phyloP scores from a whole-genome alignment of 192 early-diverging fungal genomes.

The Mycoemilia scoparia region DNA sequence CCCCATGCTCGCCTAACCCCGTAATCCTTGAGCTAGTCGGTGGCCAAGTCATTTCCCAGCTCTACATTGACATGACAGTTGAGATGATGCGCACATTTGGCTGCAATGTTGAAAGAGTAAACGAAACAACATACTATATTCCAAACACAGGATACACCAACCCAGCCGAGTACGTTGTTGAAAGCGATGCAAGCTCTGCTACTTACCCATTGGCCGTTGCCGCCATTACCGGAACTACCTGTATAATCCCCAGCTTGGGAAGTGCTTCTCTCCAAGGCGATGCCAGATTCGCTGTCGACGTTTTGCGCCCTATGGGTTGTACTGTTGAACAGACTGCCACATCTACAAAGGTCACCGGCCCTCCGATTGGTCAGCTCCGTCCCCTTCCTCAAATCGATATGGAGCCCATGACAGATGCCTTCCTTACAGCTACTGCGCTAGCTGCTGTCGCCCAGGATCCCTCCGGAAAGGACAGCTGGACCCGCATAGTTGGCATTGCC shows the following conservation, averaged over 20 bases:
- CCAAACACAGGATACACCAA: conserved; percentile 61
- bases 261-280: conserved; percentile 84
- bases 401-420: conserved; percentile 99
- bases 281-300: conserved; percentile 74
- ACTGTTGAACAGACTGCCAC: conserved; percentile 72
- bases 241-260: conserved; percentile 87
- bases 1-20: conserved; percentile 68
- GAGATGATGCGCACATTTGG: conserved; percentile 97
- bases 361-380: conserved; percentile 42
- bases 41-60: conserved; percentile 88
- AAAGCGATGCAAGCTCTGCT: conserved; percentile 91
- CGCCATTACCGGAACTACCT: conserved; percentile 76
- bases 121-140: conserved; percentile 69
- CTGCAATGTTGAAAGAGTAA: conserved; percentile 47
- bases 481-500: conserved; percentile 84
- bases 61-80: conserved; percentile 99
- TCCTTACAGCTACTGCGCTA: conserved; percentile 83
- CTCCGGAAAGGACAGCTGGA: conserved; percentile 34
- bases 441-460: conserved; percentile 59
- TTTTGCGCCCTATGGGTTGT: conserved; percentile 84
- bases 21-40: conserved; percentile 72
- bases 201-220: conserved; percentile 96
- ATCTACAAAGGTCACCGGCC: conserved; percentile 80
- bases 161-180: conserved; percentile 70
- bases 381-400: conserved; percentile 75